A percentile compares a stretch with the other conserved stretches of the same genome.
Evolutionary conservation across 768 basidiomycete genomes (phyloP).

Genomic region (Xerocomellus intermedius): DNA sequence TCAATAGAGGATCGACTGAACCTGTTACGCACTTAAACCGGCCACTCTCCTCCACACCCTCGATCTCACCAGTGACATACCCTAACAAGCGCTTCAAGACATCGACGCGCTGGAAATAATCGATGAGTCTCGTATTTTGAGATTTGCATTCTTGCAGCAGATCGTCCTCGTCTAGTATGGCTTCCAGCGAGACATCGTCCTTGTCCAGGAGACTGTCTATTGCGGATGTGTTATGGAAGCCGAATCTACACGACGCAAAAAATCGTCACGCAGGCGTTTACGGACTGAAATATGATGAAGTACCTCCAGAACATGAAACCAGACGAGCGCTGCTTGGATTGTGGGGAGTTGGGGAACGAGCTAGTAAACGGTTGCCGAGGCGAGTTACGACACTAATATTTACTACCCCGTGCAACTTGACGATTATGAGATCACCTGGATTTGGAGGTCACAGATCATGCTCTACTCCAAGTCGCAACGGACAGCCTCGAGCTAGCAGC

Average conservation of each 20-base stretch:
- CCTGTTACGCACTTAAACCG: slow-evolving; percentile 69
- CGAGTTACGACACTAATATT: slow-evolving; percentile 22
- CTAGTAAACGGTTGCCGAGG: slow-evolving; percentile 11
- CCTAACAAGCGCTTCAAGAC: slow-evolving; percentile 77
- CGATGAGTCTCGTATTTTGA: slow-evolving; percentile 85
- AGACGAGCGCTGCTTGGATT: slow-evolving; percentile 20
- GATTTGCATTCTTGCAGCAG: slow-evolving; percentile 93
- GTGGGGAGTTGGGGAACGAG: slow-evolving; percentile 7
- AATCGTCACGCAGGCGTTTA: not conserved
- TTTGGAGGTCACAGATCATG: slow-evolving; percentile 23
- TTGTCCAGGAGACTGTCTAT: slow-evolving; percentile 91
- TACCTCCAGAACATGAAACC: slow-evolving; percentile 51
- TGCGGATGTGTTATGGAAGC: slow-evolving; percentile 83
- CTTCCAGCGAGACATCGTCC: slow-evolving; percentile 86
- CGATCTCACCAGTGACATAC: slow-evolving; percentile 86
- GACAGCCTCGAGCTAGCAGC: not conserved
- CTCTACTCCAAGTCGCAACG: not conserved
- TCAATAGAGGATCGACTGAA: not conserved
- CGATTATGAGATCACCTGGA: slow-evolving; percentile 23
- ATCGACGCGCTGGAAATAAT: slow-evolving; percentile 81
- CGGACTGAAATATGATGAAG: slow-evolving; percentile 1
- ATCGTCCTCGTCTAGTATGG: slow-evolving; percentile 91
- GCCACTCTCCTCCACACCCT: slow-evolving; percentile 74
- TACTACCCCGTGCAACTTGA: not conserved
- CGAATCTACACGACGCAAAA: slow-evolving; percentile 57